Evolutionary conservation across 1,139 yeast species (phyloP).

Genomic region (Keqinozyma sinolaborantium): DNA sequence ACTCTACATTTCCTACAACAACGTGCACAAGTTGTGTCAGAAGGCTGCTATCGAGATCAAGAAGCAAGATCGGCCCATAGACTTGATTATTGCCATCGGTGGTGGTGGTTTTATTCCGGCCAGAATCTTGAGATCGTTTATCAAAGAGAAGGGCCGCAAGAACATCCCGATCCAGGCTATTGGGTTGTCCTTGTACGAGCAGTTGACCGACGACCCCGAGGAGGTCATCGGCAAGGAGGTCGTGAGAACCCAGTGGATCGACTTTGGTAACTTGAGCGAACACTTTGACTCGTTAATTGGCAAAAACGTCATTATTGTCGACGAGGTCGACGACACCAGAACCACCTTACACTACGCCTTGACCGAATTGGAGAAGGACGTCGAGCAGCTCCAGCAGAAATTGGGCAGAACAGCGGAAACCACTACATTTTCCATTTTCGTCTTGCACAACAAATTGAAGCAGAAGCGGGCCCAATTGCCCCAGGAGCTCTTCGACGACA

Average conservation of each 20-base stretch:
- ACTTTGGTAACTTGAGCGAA: conserved; percentile 51
- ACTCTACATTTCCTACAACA: conserved; percentile 58
- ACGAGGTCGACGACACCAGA: conserved; percentile 68
- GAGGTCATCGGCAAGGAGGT: conserved; percentile 58
- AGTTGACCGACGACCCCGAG: conserved; percentile 41
- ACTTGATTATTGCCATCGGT: conserved; percentile 62
- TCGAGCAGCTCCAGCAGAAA: conserved; percentile 46
- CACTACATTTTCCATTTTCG: conserved; percentile 54
- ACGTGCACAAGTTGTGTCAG: conserved; percentile 59
- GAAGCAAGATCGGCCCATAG: conserved; percentile 46
- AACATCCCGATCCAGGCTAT: conserved; percentile 66
- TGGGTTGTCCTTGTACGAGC: conserved; percentile 60
- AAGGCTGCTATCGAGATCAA: conserved; percentile 43
- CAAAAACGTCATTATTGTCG: conserved; percentile 60
- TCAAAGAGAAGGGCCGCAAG: conserved; percentile 51
- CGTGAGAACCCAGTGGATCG: conserved; percentile 65
- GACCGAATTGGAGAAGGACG: conserved; percentile 55
- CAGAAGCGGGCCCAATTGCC: conserved; percentile 54
- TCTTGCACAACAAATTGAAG: conserved; percentile 56
- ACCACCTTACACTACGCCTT: conserved; percentile 63
- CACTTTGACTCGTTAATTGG: conserved; percentile 56
- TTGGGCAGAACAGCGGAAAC: conserved; percentile 36
- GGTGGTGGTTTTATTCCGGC: conserved; percentile 74
- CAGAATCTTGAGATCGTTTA: conserved; percentile 57
- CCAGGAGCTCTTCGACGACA: conserved; percentile 39